These are phyloP conservation scores for Pseudisothecium myosuroides DNA, from an alignment of 225 moss, liverwort and hornwort genomes.

Conservation along the genomic window DNA sequence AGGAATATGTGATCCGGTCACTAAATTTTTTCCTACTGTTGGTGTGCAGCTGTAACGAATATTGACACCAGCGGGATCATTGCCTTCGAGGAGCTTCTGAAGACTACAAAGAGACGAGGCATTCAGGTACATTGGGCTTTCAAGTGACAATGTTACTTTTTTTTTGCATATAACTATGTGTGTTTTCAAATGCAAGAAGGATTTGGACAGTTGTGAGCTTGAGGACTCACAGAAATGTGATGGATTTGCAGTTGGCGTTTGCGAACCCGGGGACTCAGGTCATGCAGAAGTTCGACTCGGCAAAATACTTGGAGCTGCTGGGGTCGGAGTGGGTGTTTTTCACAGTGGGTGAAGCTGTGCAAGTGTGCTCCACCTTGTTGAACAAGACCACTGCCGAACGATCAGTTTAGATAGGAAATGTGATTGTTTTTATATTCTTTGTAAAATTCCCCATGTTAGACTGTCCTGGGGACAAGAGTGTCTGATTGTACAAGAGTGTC, in stretches of 20 bases:
- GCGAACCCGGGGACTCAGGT: slow-evolving; percentile 43
- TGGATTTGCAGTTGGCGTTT: slow-evolving; percentile 37
- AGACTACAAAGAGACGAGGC: slow-evolving; percentile 21
- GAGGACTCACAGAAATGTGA: background rate
- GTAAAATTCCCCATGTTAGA: background rate
- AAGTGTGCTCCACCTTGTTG: slow-evolving; percentile 14
- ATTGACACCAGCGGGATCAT: slow-evolving; percentile 80
- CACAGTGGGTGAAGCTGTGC: slow-evolving; percentile 36
- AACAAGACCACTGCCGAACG: background rate
- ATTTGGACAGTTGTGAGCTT: background rate
- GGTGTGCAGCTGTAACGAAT: slow-evolving; percentile 54
- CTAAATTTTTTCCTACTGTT: background rate
- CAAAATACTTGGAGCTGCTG: slow-evolving; percentile 1
- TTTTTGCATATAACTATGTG: background rate
- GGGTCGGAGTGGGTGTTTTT: slow-evolving; percentile 63
- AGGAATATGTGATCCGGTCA: background rate
- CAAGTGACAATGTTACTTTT: too few species aligned
- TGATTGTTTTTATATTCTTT: background rate
- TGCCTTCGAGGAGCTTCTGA: slow-evolving; percentile 55
- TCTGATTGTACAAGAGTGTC: background rate
- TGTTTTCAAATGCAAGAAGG: background rate
- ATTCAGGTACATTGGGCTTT: slow-evolving; percentile 35
- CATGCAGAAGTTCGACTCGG: slow-evolving; percentile 20
- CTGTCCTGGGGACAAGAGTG: background rate
- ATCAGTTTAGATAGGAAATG: background rate